A percentile compares a stretch with the other conserved stretches of the same genome.
Evolutionary conservation across 768 basidiomycete species (phyloP).

Genomic region (Dendrothele bispora): DNA sequence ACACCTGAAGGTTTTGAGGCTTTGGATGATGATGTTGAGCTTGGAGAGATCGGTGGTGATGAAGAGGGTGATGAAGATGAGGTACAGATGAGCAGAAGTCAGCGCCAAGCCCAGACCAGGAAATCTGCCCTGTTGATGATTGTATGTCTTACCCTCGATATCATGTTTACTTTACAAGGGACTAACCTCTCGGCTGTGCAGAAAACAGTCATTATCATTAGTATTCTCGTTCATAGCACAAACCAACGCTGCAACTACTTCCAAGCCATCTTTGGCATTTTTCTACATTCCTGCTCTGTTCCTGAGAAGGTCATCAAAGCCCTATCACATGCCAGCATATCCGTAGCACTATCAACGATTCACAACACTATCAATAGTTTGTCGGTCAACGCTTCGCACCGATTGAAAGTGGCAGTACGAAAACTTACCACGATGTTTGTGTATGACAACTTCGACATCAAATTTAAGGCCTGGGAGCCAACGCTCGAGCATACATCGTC

Average conservation of each 20-base stretch:
- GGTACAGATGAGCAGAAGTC: too few species aligned
- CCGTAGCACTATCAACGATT: conserved; percentile 18
- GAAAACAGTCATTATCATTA: too few species aligned
- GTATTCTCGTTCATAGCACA: too few species aligned
- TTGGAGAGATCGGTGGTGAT: too few species aligned
- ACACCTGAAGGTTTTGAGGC: too few species aligned
- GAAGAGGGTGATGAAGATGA: too few species aligned
- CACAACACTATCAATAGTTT: conserved; percentile 16
- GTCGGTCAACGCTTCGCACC: conserved; percentile 6
- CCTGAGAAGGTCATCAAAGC: conserved; percentile 24
- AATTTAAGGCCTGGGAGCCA: conserved; percentile 11
- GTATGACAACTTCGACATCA: conserved; percentile 20
- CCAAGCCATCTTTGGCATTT: conserved; percentile 19
- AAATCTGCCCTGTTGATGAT: too few species aligned
- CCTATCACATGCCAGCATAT: conserved; percentile 18
- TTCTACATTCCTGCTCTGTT: conserved; percentile 19
- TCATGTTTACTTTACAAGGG: too few species aligned
- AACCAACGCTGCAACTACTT: conserved; percentile 20
- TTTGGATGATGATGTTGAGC: too few species aligned
- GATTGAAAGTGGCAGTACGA: conserved; percentile 4
- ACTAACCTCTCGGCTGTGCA: too few species aligned
- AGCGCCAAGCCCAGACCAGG: too few species aligned
- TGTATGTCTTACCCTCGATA: too few species aligned
- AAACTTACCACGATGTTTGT: conserved; percentile 9
- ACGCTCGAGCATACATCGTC: conserved; percentile 8